Evolutionary conservation across 2,329 filamentous ascomycete species (phyloP), one percentile per base, ranked within the genome.

Genomic region (Cytospora leucostoma): DNA sequence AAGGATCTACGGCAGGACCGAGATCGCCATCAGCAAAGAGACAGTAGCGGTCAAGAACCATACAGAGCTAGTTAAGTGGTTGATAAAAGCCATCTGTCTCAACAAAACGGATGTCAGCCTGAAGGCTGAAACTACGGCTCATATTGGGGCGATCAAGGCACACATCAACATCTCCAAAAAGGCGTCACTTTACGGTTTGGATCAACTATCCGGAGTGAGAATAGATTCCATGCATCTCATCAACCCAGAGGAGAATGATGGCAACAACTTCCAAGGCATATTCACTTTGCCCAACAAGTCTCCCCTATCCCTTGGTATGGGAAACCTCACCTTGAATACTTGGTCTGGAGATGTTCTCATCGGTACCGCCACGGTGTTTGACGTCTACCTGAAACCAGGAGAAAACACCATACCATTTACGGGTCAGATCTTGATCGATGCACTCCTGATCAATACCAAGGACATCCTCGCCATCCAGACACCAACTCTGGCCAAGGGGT

Each of bases 231-330:
- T 77, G 12, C 73, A 72, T 56, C 82, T 82, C 66, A 68, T 82
- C 60, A 73, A 72, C 33, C n/a, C 15, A 3, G n/a, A 47, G 8
- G 44, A 47, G 5, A 47, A 47, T 19, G 11, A 11, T 3, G 44
- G 44, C 4, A 47, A 21, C 10, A 47, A 21, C n/a, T 21, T 47
- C 5, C 44, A 47, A 10, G 80, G 79, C 1, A 70, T 71, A 1
- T 70, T 81, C 10, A 78, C 73, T 51, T 68, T 83, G 17, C 80
- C 80, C 2, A 83, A 83, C 66, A 70, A 72, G 38, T 79, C 79
- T 2, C 69, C 75, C 0, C 71, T 83, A 2, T 74, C 74, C 1
- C 76, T 82, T 7, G 77, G 75, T 0, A 71, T 80, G 4, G 80
- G 80, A 12, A 78, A 82, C 67, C 56, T 82, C n/a, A 78, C 77